These are phyloP conservation scores for Fomes fomentarius DNA, from an alignment of 1,284 basidiomycete genomes.

Conservation along the genomic window DNA sequence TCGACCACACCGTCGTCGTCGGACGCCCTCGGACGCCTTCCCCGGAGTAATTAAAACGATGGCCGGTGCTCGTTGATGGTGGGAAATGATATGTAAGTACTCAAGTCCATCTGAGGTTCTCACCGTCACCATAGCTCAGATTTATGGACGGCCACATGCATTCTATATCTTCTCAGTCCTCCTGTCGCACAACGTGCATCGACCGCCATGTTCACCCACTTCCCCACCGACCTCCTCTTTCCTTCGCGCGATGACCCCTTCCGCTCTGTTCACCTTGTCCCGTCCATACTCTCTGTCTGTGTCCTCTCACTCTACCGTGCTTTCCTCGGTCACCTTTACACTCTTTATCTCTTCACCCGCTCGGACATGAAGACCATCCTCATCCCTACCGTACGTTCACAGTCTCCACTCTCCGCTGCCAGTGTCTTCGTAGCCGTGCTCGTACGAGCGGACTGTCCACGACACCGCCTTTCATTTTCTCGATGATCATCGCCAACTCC, in stretches of 20 bases:
- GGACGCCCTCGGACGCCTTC: too few relatives aligned
- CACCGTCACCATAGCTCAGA: neutral
- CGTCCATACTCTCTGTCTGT: neutral
- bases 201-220: neutral
- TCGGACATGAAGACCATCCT: slow-evolving; percentile 43
- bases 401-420: too few relatives aligned
- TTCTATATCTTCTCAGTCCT: neutral
- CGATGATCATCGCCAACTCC: neutral
- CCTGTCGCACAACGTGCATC: neutral
- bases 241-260: neutral
- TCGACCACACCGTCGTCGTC: too few relatives aligned
- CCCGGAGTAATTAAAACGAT: too few relatives aligned
- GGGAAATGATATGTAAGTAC: too few relatives aligned
- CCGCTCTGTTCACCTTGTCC: neutral
- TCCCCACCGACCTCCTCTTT: neutral
- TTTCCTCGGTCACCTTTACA: slow-evolving; percentile 4
- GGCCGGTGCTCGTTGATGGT: too few relatives aligned
- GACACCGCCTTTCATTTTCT: neutral
- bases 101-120: too few relatives aligned
- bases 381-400: slow-evolving; percentile 36
- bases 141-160: neutral
- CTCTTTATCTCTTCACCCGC: slow-evolving; percentile 38
- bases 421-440: too few relatives aligned
- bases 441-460: neutral
- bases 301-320: neutral